Evolutionary conservation across 108 stramenopile genomes (phyloP).

Genomic region (Nitzschia inconspicua): DNA sequence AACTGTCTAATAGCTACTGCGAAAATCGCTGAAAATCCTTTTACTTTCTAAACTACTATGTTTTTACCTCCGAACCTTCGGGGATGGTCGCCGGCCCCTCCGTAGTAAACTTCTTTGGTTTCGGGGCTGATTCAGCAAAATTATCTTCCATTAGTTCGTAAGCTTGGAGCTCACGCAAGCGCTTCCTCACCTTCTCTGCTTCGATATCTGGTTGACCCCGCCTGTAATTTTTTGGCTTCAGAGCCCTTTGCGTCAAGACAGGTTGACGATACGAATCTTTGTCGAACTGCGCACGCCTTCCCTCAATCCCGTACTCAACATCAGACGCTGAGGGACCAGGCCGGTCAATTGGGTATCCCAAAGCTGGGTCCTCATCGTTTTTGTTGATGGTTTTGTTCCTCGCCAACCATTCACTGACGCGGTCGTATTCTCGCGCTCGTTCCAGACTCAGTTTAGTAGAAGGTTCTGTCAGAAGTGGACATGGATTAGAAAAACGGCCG

Average conservation of each 20-base stretch:
- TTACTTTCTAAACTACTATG: too few species aligned
- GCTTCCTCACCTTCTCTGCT: constrained; percentile 13
- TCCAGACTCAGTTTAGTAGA: constrained; percentile 72
- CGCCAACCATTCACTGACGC: constrained; percentile 40
- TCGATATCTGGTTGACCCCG: constrained; percentile 34
- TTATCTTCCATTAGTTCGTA: neutral
- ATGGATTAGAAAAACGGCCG: neutral
- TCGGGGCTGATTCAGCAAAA: too few species aligned
- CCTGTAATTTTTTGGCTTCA: constrained; percentile 56
- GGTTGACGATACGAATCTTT: constrained; percentile 79
- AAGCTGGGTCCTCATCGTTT: neutral
- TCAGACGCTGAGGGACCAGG: too few species aligned
- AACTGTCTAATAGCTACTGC: too few species aligned
- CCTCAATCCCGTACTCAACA: constrained; percentile 29
- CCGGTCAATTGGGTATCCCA: neutral
- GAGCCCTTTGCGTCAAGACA: constrained; percentile 65
- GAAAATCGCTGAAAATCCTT: too few species aligned
- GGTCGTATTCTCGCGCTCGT: constrained; percentile 83
- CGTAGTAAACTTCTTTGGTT: too few species aligned
- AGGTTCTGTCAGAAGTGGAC: constrained; percentile 30
- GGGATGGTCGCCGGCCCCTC: too few species aligned
- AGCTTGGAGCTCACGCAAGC: constrained; percentile 14
- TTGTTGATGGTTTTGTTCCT: neutral
- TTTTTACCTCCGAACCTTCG: too few species aligned
- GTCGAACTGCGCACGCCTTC: constrained; percentile 49